A percentile compares a stretch with the other conserved stretches of the same genome.
Evolutionary conservation across 345 rosid genomes (phyloP).

Genomic region (Erodium maritimum): DNA sequence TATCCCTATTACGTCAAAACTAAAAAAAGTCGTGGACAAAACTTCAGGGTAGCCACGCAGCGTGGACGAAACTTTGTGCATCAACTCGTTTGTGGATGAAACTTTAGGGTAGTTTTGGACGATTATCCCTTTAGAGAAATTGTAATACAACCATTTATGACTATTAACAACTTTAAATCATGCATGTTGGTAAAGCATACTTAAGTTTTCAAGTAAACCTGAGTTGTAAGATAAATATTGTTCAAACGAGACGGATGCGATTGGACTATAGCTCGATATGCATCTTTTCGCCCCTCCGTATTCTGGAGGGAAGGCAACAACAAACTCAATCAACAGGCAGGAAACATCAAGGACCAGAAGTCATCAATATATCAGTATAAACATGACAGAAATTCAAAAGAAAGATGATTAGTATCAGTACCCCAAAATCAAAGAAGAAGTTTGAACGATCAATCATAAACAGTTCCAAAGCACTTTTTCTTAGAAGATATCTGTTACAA

Average conservation of each 20-base stretch:
- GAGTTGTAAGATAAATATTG: slow-evolving; percentile 88
- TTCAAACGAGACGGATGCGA: slow-evolving; percentile 76
- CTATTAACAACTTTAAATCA: not conserved
- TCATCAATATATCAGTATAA: slow-evolving; percentile 5
- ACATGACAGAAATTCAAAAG: not conserved
- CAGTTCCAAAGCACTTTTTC: slow-evolving; percentile 96
- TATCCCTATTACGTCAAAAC: no score
- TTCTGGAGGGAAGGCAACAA: slow-evolving; percentile 28
- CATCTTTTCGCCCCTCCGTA: slow-evolving; percentile 78
- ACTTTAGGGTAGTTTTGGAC: no score
- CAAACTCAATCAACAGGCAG: slow-evolving; percentile 1
- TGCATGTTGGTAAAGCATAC: not conserved
- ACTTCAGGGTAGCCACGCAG: no score
- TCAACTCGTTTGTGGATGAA: no score
- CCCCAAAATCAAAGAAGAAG: slow-evolving; percentile 97
- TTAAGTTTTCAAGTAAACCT: slow-evolving; percentile 38
- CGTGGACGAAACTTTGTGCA: no score
- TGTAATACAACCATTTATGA: not conserved
- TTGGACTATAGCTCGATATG: slow-evolving; percentile 91
- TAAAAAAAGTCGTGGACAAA: no score
- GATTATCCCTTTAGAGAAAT: no score
- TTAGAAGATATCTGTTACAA: slow-evolving; percentile 58
- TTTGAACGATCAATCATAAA: slow-evolving; percentile 95
- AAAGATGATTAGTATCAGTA: slow-evolving; percentile 22
- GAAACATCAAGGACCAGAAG: not conserved